Percentiles rank a stretch among this genome's conserved stretches.
Conservation (phyloP, 169 alveolate genomes). For the Eimeria praecox region DNA sequence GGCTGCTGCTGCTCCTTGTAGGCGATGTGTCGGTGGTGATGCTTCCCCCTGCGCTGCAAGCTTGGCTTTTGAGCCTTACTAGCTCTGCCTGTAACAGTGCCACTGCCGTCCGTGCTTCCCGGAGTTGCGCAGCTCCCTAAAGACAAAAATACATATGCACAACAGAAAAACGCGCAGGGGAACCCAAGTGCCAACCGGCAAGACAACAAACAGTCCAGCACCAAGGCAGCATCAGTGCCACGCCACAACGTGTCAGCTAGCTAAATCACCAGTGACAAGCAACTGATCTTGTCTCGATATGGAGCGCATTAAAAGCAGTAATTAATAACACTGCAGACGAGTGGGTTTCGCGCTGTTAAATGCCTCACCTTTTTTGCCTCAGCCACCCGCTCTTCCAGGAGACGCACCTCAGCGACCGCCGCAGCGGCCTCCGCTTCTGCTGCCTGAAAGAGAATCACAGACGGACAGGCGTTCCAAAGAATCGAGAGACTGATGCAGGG, state of each 20-base stretch:
- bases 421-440: constrained; percentile 37
- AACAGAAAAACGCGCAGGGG: background rate
- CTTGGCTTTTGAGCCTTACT: background rate
- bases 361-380: constrained; percentile 37
- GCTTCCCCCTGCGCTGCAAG: background rate
- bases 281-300: background rate
- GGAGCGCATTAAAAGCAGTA: background rate
- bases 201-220: background rate
- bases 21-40: constrained; percentile 21
- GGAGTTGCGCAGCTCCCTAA: constrained; percentile 31
- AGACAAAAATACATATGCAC: background rate
- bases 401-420: constrained; percentile 27
- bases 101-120: constrained; percentile 4
- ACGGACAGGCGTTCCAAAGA: background rate
- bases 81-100: constrained; percentile 51
- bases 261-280: background rate
- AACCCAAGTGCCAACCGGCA: background rate
- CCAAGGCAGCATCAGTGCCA: background rate
- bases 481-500: background rate
- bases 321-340: background rate
- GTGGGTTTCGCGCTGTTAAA: background rate
- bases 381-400: constrained; percentile 40
- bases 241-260: background rate
- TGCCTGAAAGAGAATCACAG: background rate
- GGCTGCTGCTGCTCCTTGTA: constrained; percentile 52